Evolutionary conservation across 2,329 filamentous ascomycete genomes (phyloP).

Genomic region (Cytospora piceicola): DNA sequence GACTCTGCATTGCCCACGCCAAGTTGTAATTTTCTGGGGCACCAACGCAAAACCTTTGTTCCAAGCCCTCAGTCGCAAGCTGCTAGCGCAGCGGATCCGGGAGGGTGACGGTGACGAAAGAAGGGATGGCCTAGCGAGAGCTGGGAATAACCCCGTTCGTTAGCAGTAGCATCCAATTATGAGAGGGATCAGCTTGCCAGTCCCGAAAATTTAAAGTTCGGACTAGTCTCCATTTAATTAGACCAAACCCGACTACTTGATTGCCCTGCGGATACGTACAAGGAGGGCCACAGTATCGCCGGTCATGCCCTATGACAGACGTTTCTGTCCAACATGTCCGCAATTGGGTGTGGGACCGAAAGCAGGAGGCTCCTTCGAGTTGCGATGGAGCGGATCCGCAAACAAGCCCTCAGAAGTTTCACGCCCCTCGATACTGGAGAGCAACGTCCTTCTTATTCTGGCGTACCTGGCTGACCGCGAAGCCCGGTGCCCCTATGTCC

Average conservation of each 20-base stretch:
- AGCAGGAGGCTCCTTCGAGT: slow-evolving; percentile 20
- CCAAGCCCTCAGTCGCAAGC: slow-evolving; percentile 17
- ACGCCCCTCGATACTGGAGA: slow-evolving; percentile 13
- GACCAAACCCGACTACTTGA: slow-evolving; percentile 21
- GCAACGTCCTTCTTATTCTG: slow-evolving; percentile 11
- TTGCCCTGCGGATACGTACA: slow-evolving; percentile 18
- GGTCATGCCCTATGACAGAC: slow-evolving; percentile 26
- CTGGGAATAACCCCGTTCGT: slow-evolving; percentile 23
- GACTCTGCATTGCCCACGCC: slow-evolving; percentile 18
- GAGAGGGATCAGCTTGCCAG: slow-evolving; percentile 25
- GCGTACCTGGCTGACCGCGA: slow-evolving; percentile 21
- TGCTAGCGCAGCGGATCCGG: slow-evolving; percentile 28
- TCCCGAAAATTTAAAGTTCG: slow-evolving; percentile 26
- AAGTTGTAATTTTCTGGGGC: slow-evolving; percentile 17
- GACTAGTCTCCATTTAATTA: slow-evolving; percentile 19
- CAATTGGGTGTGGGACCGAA: slow-evolving; percentile 16
- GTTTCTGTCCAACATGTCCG: slow-evolving; percentile 23
- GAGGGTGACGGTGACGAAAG: slow-evolving; percentile 21
- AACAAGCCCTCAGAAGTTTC: slow-evolving; percentile 21
- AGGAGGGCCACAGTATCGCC: slow-evolving; percentile 24
- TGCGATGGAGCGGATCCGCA: slow-evolving; percentile 28
- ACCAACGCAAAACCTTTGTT: slow-evolving; percentile 18
- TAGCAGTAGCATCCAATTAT: slow-evolving; percentile 20
- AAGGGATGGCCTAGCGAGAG: slow-evolving; percentile 15
- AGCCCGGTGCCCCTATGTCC: slow-evolving; percentile 18